Conservation (phyloP, 768 basidiomycete species). For the Russula ochroleuca region DNA sequence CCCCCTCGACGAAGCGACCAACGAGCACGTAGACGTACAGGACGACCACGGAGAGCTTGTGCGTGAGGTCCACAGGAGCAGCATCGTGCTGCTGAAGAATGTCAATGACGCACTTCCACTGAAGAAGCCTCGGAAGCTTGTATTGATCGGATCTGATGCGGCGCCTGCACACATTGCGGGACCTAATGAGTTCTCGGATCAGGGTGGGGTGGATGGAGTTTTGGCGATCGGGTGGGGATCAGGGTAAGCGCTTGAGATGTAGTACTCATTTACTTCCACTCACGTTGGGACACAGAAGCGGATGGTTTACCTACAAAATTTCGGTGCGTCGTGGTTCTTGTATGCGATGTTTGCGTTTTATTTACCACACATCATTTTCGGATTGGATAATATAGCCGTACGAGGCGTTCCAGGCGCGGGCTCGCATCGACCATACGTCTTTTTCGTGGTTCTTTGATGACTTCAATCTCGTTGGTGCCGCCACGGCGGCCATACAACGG, state of each 20-base stretch:
- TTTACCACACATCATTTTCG: not conserved
- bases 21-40: no score
- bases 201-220: conserved; percentile 48
- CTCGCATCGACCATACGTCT: no score
- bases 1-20: no score
- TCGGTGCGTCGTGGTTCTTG: conserved; percentile 43
- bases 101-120: conserved; percentile 52
- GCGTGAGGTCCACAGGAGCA: conserved; percentile 69
- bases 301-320: conserved; percentile 73
- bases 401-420: no score
- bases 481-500: no score
- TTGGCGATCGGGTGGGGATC: conserved; percentile 94
- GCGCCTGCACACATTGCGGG: conserved; percentile 40
- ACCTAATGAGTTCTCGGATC: conserved; percentile 47
- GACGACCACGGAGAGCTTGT: conserved; percentile 64
- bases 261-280: not conserved
- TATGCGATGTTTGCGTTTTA: not conserved
- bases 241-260: conserved; percentile 37
- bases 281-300: conserved; percentile 43
- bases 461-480: no score
- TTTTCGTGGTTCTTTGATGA: no score
- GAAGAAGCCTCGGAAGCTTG: conserved; percentile 54
- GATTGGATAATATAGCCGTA: no score
- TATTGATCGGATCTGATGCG: conserved; percentile 55
- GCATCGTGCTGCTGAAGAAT: conserved; percentile 77